These are phyloP conservation scores for Phytophthora ramorum DNA, from an alignment of 352 stramenopile species.

Conservation along the genomic window DNA sequence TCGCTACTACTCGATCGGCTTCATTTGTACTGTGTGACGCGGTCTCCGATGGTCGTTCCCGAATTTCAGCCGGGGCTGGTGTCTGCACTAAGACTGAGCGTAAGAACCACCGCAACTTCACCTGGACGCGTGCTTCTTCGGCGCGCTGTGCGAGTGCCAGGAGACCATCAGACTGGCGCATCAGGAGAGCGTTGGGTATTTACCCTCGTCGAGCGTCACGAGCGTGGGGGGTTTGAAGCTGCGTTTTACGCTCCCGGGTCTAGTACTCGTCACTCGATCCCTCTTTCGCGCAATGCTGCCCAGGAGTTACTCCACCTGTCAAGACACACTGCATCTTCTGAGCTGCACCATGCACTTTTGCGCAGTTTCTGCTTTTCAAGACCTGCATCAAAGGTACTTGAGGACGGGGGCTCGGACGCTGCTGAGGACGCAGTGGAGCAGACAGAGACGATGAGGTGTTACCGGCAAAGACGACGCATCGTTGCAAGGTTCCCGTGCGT, in stretches of 20 bases:
- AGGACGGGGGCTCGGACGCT: constrained; percentile 1
- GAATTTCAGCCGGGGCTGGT: constrained; percentile 15
- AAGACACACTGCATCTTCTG: constrained; percentile 15
- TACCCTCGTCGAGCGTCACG: constrained; percentile 31
- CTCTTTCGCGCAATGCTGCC: constrained; percentile 17
- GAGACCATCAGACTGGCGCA: neutral
- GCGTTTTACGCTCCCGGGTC: constrained; percentile 32
- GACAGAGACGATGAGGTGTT: constrained; percentile 3
- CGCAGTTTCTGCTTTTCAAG: constrained; percentile 20
- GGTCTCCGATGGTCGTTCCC: constrained; percentile 20
- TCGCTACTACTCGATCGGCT: constrained; percentile 67
- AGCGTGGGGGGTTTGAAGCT: constrained; percentile 28
- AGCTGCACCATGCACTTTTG: constrained; percentile 23
- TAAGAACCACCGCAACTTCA: constrained; percentile 29
- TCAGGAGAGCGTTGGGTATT: constrained; percentile 28
- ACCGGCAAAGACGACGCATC: constrained; percentile 33
- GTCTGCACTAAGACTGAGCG: constrained; percentile 17
- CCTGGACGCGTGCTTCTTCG: constrained; percentile 37
- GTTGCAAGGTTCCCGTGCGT: constrained; percentile 53
- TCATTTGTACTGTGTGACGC: constrained; percentile 50
- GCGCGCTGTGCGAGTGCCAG: constrained; percentile 28
- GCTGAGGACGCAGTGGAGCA: neutral
- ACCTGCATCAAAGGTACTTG: neutral
- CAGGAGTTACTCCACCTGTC: constrained; percentile 28
- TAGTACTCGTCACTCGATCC: constrained; percentile 10